Percentiles rank a stretch among this genome's conserved stretches.
Conservation (phyloP, 164 flowering plant genomes). For the Aristolochia californica region DNA sequence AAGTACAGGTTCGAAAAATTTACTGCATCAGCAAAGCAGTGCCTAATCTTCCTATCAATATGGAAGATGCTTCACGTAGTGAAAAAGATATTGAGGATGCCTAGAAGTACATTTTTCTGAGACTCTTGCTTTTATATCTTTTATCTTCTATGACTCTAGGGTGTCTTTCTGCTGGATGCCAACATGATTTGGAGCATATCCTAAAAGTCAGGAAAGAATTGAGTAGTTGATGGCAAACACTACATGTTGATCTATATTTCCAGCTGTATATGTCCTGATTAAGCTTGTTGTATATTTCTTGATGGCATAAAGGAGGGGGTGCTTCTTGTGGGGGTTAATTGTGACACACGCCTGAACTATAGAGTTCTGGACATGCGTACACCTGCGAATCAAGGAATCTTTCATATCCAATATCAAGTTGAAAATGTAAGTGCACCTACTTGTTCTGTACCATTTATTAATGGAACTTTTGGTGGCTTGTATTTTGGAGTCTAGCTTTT, state of each 20-base stretch:
- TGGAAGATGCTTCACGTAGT: constrained; percentile 95
- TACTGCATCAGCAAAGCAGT: constrained; percentile 61
- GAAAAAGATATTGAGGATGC: constrained; percentile 76
- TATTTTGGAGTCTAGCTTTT: too few relatives aligned
- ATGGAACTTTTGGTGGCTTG: background rate
- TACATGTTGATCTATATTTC: background rate
- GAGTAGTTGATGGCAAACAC: background rate
- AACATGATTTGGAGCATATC: too few relatives aligned
- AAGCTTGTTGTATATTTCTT: background rate
- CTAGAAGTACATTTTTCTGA: constrained; percentile 15
- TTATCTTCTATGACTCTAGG: too few relatives aligned
- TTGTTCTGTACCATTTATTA: background rate
- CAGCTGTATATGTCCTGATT: background rate
- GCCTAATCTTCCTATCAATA: constrained; percentile 59
- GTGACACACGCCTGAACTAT: constrained; percentile 75
- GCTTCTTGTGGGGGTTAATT: constrained; percentile 75
- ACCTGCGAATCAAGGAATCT: constrained; percentile 86
- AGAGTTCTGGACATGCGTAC: constrained; percentile 82
- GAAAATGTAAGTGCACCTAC: constrained; percentile 59
- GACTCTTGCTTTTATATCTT: too few relatives aligned
- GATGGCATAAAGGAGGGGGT: constrained; percentile 56
- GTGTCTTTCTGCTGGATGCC: too few relatives aligned
- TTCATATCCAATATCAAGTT: constrained; percentile 67
- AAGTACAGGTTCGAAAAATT: constrained; percentile 61
- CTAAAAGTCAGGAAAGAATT: too few relatives aligned